Evolutionary conservation across 1,284 basidiomycete genomes (phyloP), one percentile per base, ranked within the genome.

Genomic region (Baeospora myosura): DNA sequence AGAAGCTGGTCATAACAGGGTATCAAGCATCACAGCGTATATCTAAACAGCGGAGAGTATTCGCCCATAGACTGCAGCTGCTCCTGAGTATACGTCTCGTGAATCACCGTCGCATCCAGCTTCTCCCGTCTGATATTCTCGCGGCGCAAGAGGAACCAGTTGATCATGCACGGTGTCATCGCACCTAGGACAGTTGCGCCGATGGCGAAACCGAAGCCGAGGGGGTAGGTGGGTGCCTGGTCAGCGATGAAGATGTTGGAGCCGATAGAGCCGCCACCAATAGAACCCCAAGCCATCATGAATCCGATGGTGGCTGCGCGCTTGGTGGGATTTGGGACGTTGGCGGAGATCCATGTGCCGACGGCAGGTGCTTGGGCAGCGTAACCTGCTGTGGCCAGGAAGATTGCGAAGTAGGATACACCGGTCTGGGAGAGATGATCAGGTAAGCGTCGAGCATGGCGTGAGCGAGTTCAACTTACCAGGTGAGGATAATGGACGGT

Each of bases 281-380:
- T 35, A 12, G 43, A 44, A 12, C 43, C 43, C 38, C 38, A 44
- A 3, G 43, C 40, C 43, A 44, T 44, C 43, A 44, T 44, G 40
- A 44, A 44, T 7, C 43, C 43, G 12, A 44, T 44, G 6, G 43
- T 16, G 5, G 43, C 43, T 3, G 43, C 43, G 10, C 43, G 43
- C 33, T 44, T 44, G 39, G 38, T 41, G 10, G 43, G 43, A 14
- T 31, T 41, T 6, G 20, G 17, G 6, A 41, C 14, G 14, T 44
- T 40, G 12, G 41, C 35, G 4, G 39, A 41, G 11, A 41, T 34
- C 43, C 38, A 44, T n/a, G 39, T 31, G 12, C 43, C 43, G 3
- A 44, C 41, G 10, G 39, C 43, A 17, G 43, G 43, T n/a, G 43
- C 43, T 29, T 44, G 43, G 17, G 43, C 43, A 8, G 43, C 20